A percentile compares a stretch with the other conserved stretches of the same genome.
phyloP scores from a whole-genome alignment of 148 eudicot genomes.

The Gaultheria prostrata region DNA sequence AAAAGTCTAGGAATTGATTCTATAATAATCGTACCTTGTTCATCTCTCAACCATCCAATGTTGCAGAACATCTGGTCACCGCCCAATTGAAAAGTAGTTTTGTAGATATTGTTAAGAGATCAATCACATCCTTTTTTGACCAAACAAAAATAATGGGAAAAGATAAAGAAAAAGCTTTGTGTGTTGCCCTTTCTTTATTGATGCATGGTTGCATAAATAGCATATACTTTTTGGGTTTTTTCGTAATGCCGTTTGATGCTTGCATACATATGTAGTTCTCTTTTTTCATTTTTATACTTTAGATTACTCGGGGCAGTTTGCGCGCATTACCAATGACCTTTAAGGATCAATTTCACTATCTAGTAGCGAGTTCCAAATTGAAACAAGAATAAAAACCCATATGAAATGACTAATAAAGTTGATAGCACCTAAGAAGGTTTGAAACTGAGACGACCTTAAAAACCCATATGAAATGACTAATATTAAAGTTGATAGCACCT shows the following conservation, averaged over 20 bases:
- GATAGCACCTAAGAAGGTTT: no score
- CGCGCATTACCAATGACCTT: no score
- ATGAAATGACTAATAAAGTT: no score
- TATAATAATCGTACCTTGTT: neutral
- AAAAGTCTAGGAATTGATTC: neutral
- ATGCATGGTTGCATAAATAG: neutral
- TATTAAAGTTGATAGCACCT: no score
- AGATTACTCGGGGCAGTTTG: no score
- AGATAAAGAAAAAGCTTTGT: neutral
- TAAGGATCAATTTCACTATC: no score
- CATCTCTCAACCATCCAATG: slow-evolving; percentile 18
- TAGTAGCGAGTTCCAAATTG: no score
- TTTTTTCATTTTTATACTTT: no score
- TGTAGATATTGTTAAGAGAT: neutral
- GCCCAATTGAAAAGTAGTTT: slow-evolving; percentile 1
- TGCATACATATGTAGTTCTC: neutral
- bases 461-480: no score
- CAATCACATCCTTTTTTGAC: neutral
- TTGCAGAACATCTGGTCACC: neutral
- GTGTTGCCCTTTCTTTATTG: neutral
- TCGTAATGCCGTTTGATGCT: neutral
- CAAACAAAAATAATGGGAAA: neutral
- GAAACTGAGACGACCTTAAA: no score
- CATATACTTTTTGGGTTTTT: neutral
- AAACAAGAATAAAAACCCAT: no score